Conservation (phyloP, 108 stramenopile genomes). For the Nannochloropsis oceanica region DNA sequence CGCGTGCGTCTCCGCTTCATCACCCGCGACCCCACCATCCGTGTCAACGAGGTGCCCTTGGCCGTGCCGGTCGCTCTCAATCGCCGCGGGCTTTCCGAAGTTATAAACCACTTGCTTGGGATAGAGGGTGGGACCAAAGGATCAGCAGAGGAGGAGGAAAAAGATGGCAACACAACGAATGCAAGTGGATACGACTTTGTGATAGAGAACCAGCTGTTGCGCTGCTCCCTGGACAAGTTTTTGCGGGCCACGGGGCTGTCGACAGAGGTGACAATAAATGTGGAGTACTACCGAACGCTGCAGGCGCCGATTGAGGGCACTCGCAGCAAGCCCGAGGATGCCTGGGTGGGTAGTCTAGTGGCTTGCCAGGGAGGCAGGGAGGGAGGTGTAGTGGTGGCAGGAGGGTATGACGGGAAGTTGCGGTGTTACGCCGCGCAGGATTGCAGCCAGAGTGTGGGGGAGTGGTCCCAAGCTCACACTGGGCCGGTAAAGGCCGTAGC, state of each 20-base stretch:
- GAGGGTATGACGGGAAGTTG: neutral
- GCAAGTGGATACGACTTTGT: neutral
- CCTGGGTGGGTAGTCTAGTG: neutral
- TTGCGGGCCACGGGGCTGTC: neutral
- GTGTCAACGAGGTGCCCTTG: neutral
- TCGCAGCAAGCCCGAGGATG: neutral
- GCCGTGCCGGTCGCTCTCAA: neutral
- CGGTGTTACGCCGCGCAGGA: neutral
- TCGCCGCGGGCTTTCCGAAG: neutral
- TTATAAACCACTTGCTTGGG: neutral
- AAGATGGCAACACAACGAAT: neutral
- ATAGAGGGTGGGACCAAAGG: too few species aligned
- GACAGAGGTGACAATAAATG: neutral
- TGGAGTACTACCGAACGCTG: neutral
- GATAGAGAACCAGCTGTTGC: neutral
- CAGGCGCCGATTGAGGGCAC: neutral
- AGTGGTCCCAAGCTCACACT: neutral
- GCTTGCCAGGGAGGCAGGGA: neutral
- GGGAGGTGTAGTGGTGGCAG: neutral
- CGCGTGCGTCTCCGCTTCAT: neutral
- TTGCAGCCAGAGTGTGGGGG: neutral
- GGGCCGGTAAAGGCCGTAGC: neutral
- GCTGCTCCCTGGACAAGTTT: neutral
- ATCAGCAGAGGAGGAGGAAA: neutral
- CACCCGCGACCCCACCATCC: neutral